Evolutionary conservation across 768 basidiomycete genomes (phyloP).

Genomic region (Amanita muscaria): DNA sequence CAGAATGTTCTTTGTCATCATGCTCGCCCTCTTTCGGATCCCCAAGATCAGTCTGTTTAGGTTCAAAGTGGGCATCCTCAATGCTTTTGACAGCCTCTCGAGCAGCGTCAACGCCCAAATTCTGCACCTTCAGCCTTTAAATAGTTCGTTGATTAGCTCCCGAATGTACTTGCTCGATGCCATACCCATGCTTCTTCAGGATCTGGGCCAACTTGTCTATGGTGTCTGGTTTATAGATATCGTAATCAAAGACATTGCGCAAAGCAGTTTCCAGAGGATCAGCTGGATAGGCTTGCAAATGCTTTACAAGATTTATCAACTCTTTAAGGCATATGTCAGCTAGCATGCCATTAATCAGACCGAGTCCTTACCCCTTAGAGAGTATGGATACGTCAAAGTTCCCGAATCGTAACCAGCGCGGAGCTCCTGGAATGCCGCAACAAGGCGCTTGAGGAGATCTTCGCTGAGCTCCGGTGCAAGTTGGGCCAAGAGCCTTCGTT

Average conservation of each 20-base stretch:
- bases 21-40: conserved; percentile 56
- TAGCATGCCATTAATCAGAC: too few relatives aligned
- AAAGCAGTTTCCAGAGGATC: conserved; percentile 51
- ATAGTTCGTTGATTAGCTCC: background rate
- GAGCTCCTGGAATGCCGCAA: conserved; percentile 57
- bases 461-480: conserved; percentile 52
- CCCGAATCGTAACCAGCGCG: conserved; percentile 50
- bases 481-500: conserved; percentile 47
- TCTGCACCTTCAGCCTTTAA: conserved; percentile 41
- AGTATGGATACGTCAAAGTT: conserved; percentile 56
- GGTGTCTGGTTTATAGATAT: conserved; percentile 57
- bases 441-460: conserved; percentile 46
- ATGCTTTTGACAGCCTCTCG: conserved; percentile 43
- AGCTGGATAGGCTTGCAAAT: conserved; percentile 51
- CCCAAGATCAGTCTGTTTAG: conserved; percentile 39
- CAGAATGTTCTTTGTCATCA: conserved; percentile 52
- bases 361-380: conserved; percentile 51
- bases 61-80: conserved; percentile 49
- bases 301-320: conserved; percentile 55
- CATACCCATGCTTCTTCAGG: conserved; percentile 50
- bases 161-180: conserved; percentile 9
- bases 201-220: conserved; percentile 53
- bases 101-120: conserved; percentile 50
- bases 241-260: conserved; percentile 64
- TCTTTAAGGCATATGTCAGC: too few relatives aligned